Conservation (phyloP, 1,139 yeast genomes). For the Candida tropicalis region DNA sequence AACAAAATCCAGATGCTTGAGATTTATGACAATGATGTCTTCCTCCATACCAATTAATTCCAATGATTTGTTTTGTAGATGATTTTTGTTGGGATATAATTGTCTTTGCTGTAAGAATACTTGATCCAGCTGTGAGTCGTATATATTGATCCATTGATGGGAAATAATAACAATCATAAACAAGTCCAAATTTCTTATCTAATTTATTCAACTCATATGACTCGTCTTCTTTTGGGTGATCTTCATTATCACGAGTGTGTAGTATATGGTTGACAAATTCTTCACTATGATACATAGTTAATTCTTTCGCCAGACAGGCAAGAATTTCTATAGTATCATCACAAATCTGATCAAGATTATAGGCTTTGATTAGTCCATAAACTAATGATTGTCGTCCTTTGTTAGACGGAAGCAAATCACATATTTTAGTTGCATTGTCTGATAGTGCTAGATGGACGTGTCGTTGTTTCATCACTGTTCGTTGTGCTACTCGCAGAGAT, state of each 20-base stretch:
- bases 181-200: constrained; percentile 24
- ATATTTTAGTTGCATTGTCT: constrained; percentile 23
- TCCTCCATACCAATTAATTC: constrained; percentile 80
- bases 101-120: constrained; percentile 51
- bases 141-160: constrained; percentile 56
- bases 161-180: constrained; percentile 68
- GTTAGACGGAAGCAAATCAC: constrained; percentile 56
- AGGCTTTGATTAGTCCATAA: constrained; percentile 44
- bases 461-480: too few relatives aligned
- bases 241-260: constrained; percentile 21
- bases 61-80: constrained; percentile 30
- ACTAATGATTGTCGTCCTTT: constrained; percentile 52
- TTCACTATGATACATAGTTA: constrained; percentile 42
- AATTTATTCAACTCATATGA: constrained; percentile 6
- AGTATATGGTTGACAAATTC: constrained; percentile 39
- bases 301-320: constrained; percentile 26
- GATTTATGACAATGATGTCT: constrained; percentile 66
- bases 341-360: constrained; percentile 31
- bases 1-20: constrained; percentile 73
- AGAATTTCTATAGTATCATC: constrained; percentile 26
- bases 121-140: constrained; percentile 56
- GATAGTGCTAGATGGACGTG: constrained; percentile 27
- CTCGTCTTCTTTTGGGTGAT: constrained; percentile 5
- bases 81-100: constrained; percentile 16
- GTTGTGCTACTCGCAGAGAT: too few relatives aligned